Evolutionary conservation across 2,329 filamentous ascomycete species (phyloP).

Genomic region (Xylariaceae sp.): DNA sequence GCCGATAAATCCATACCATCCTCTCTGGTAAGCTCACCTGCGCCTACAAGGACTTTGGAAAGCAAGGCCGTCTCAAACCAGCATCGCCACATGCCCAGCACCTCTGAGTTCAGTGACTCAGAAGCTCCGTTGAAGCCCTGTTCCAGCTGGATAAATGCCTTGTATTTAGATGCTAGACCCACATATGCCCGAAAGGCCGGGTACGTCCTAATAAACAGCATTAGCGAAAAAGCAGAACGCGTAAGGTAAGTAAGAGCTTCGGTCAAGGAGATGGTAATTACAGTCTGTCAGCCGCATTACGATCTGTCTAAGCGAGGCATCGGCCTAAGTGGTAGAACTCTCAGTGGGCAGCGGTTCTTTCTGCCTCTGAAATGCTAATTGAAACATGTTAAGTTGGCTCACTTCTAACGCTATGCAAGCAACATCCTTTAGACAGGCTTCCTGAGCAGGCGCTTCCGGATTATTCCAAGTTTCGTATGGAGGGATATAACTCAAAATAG

Average conservation of each 20-base stretch:
- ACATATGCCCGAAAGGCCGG: background rate
- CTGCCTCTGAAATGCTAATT: background rate
- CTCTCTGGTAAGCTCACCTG: background rate
- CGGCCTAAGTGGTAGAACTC: background rate
- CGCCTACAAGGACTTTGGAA: background rate
- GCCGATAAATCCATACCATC: background rate
- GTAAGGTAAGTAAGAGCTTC: background rate
- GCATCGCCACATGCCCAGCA: background rate
- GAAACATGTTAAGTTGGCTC: background rate
- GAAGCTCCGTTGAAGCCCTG: background rate
- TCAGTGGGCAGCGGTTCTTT: background rate
- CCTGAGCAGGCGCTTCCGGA: background rate
- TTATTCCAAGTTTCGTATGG: background rate
- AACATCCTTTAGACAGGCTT: background rate
- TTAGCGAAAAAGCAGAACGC: background rate
- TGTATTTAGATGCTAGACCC: background rate
- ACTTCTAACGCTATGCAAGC: background rate
- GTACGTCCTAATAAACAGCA: background rate
- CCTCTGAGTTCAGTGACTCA: background rate
- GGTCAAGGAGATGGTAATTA: background rate
- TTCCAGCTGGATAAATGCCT: background rate
- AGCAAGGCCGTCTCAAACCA: background rate
- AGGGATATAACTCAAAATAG: background rate
- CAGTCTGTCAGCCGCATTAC: background rate
- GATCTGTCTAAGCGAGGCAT: background rate